Percentiles rank a stretch among this genome's conserved stretches.
Evolutionary conservation across 2,329 filamentous ascomycete genomes (phyloP).

Genomic region (Pseudogymnoascus sp.): DNA sequence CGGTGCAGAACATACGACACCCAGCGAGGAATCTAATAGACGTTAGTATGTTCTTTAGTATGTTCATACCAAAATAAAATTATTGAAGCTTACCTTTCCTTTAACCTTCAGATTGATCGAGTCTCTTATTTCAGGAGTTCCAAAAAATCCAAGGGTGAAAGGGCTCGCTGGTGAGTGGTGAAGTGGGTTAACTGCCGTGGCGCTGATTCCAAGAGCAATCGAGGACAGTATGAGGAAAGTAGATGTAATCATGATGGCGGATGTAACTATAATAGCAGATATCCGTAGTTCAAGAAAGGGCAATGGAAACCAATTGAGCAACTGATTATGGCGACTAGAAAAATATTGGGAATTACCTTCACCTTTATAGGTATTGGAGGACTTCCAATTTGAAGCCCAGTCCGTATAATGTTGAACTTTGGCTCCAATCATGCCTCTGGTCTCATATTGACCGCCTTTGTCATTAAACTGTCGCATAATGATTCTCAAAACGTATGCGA

Average conservation of each 20-base stretch:
- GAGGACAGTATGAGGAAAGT: background rate
- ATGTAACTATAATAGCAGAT: background rate
- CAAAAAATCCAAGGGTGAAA: background rate
- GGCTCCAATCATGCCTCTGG: background rate
- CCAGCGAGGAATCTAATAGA: background rate
- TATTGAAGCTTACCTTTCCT: background rate
- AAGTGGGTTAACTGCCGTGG: background rate
- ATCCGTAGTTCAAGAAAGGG: background rate
- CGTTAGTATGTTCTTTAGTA: background rate
- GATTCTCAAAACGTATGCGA: background rate
- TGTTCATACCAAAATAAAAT: background rate
- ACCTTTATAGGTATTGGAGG: background rate
- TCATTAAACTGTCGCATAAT: background rate
- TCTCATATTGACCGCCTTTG: background rate
- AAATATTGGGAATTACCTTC: background rate
- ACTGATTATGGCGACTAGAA: background rate
- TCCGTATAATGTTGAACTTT: background rate
- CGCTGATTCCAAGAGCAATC: background rate
- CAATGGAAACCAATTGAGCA: background rate
- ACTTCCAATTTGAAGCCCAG: background rate
- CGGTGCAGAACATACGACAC: background rate
- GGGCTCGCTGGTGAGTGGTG: background rate
- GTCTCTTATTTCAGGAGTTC: background rate
- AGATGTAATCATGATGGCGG: background rate
- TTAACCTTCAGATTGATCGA: background rate